Conservation (phyloP, 1,139 yeast species). For the Kurtzmaniella quercitrusa region DNA sequence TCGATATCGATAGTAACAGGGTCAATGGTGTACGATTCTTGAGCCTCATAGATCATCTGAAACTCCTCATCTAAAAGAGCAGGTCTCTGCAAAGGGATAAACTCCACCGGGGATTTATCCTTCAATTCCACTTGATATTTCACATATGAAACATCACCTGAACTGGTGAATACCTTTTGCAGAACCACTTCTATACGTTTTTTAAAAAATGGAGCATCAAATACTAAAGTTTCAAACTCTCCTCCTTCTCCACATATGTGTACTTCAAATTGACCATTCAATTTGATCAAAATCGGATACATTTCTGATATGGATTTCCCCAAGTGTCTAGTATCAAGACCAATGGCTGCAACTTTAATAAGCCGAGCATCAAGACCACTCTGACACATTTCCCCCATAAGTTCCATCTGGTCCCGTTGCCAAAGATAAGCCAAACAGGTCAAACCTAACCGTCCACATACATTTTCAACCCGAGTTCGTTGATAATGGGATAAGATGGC, state of each 20-base stretch:
- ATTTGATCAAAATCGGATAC: constrained; percentile 51
- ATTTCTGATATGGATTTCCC: constrained; percentile 64
- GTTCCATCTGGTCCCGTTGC: constrained; percentile 78
- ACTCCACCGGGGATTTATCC: constrained; percentile 26
- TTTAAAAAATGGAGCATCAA: constrained; percentile 82
- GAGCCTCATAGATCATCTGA: constrained; percentile 21
- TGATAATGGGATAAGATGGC: constrained; percentile 93
- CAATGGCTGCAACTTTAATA: constrained; percentile 91
- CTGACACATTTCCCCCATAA: constrained; percentile 78
- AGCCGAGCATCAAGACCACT: constrained; percentile 77
- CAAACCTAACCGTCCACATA: constrained; percentile 69
- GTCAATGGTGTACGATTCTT: constrained; percentile 2
- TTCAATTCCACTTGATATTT: constrained; percentile 39
- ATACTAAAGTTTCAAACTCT: constrained; percentile 87
- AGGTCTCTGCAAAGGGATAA: constrained; percentile 34
- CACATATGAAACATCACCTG: constrained; percentile 66
- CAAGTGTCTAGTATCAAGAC: constrained; percentile 61
- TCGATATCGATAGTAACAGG: background rate
- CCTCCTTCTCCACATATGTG: constrained; percentile 99
- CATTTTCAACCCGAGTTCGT: constrained; percentile 87
- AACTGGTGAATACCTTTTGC: constrained; percentile 40
- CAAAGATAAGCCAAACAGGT: constrained; percentile 75
- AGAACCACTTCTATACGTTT: constrained; percentile 47
- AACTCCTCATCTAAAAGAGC: constrained; percentile 49
- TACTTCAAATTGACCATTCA: constrained; percentile 69